Evolutionary conservation across 2,329 filamentous ascomycete genomes (phyloP), one percentile per base, ranked within the genome.

Genomic region (Coleophoma crateriformis): DNA sequence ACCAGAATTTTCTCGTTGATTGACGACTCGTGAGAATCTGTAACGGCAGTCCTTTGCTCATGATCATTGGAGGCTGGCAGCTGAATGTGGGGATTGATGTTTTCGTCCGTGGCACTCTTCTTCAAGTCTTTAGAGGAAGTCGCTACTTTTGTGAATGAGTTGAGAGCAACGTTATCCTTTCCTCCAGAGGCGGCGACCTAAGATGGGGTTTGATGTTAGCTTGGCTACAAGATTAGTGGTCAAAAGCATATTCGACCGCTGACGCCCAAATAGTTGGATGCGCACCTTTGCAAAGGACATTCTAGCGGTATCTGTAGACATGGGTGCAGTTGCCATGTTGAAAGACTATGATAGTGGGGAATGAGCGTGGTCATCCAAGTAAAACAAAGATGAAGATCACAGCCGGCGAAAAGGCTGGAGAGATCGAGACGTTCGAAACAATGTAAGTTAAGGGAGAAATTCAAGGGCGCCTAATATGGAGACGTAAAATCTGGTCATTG

Each of bases 201-300:
- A 51, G 46, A 52, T 27, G 27, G 27, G 27, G 27, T 27, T 27
- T 4, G 27, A 27, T 27, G 27, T 27, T 27, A 27, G 27, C 27
- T 7, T 27, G 27, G 27, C 27, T 27, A 27, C 27, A 27, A 27
- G 27, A 27, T 27, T 27, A 27, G 27, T 27, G 27, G 27, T 10
- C 27, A 27, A 27, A 27, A 7, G 27, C 27, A 27, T 27, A 10
- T 3, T 27, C 27, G 27, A 27, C 27, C 27, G 27, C 6, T 3
- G 27, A 27, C 27, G 27, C 27, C 8, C 8, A 10, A 27, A 27
- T 10, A 27, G 27, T 7, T 32, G 45, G 20, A 37, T 52, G 60
- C 74, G 51, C 72, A 88, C 87, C 78, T 88, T 90, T 69, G 87
- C 87, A 74, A 90, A 90, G 40, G 86, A 88, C 59, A 84, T 78